Evolutionary conservation across 176 grass and related monocot species (phyloP), one percentile per base, ranked within the genome.

Genomic region (Cenchrus americanus): DNA sequence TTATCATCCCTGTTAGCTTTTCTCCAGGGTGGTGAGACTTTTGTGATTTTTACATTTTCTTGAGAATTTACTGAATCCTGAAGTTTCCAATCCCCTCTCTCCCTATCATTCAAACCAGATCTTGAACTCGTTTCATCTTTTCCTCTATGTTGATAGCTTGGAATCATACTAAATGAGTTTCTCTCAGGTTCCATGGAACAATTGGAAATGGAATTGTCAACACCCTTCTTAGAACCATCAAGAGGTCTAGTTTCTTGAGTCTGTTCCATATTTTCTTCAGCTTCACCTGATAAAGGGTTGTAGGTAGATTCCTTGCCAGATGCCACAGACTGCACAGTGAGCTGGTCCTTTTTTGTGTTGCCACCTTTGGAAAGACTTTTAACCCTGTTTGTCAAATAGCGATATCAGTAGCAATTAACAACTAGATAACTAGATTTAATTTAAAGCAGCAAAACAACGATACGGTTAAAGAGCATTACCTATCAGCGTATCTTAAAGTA

Each of bases 321-420:
- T 86, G 87, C 74, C 62, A 83, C 84, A 53, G 83, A 68, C 52
- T 84, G 76, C 42, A 15, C 81, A 81, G 75, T 24, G 61, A 73
- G 46, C 80, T 88, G 94, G 27, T 99, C 97, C 77, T 96, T 99
- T 80, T 86, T 98, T 72, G 89, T 64, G 87, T 92, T 99, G 8
- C 91, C 84, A 73, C 93, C 91, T 80, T 94, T 99, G 10, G 97
- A 99, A 79, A 99, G 97, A 92, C 97, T 99, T 92, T 99, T 99
- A 88, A 99, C 97, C 89, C 97, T 99, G 74, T 85, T 84, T 68
- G 13, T 53, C 41, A 17, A 78, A 86, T 71, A 86, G 66, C 3
- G 21, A 76, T 27, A 51, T 85, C 58, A 75, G 5, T 61, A 15
- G 61, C 37, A 81, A 83, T 26, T 37, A 87, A 71, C 27, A 77